Base-by-base conservation (phyloP, 345 rosid genomes). In the Gossypium herbaceum region DNA sequence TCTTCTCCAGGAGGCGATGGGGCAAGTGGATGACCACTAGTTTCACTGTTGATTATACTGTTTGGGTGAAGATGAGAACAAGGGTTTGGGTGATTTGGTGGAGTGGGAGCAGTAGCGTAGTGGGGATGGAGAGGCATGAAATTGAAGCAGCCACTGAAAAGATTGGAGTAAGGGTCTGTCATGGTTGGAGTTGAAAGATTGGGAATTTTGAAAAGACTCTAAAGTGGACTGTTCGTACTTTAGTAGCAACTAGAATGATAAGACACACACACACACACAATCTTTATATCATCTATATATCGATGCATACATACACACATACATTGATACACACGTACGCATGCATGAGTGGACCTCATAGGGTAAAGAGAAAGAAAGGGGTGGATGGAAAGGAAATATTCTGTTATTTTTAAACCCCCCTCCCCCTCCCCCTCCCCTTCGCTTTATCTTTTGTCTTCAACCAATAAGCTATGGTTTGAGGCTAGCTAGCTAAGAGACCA, bases 81-180 rank as follows among this genome's bases (percentile, higher is more conserved):
- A 64, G 60, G 11, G 43, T 63, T 67, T 67, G 63, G 45, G 66
- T 48, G 20, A 63, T 51, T 60, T 41, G 78, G 50, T 17, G 58
- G 20, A n/a, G 68, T 64, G 69, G 72, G 3, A 60, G 20, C 24
- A 75, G 62, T 67, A 66, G 72, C 19, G n/a, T 44, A 71, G 71
- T 76, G 81, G 63, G 74, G 69, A n/a, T 79, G 78, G 45, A 64
- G 71, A 75, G 85, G 75, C 72, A 76, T 71, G 81, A 81, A 81
- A 60, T 78, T 83, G 82, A 85, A 73, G 77, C 80, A 81, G 3
- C 81, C 71, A 48, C 56, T 56, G 77, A 79, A 77, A 77, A 82
- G 75, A 66, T 81, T 85, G 39, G 78, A 69, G 73, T 68, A 81
- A 59, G 86, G 89, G 72, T 83, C 89, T 58, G 85, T 69, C 89